Conservation (phyloP, 768 basidiomycete species). For the Pseudohyphozyma bogoriensis region DNA sequence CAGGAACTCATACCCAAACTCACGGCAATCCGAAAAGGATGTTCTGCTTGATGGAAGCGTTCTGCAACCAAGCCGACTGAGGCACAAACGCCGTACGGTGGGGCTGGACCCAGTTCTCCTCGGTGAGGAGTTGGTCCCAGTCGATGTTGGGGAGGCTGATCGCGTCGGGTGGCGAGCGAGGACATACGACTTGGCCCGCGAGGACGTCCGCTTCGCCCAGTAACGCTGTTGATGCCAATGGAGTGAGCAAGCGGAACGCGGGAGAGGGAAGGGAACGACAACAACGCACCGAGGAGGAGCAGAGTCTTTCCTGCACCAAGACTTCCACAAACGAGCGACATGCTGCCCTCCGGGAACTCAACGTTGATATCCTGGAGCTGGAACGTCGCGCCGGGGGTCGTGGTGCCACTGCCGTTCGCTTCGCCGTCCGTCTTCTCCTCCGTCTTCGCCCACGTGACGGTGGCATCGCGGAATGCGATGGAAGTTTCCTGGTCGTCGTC, state of each 20-base stretch:
- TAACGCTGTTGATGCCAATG: constrained; percentile 10
- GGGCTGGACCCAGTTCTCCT: constrained; percentile 22
- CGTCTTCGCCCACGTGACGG: constrained; percentile 33
- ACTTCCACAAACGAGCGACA: constrained; percentile 37
- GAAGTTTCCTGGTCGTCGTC: constrained; percentile 11
- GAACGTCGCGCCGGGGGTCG: constrained; percentile 17
- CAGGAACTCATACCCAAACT: constrained; percentile 37
- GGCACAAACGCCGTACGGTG: constrained; percentile 55
- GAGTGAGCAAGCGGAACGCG: background rate
- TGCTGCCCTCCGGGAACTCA: constrained; percentile 56
- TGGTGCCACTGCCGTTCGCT: background rate
- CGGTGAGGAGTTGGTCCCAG: constrained; percentile 20
- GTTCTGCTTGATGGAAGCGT: constrained; percentile 26
- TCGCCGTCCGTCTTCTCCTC: background rate
- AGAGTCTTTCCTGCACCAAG: constrained; percentile 26
- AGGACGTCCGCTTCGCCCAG: constrained; percentile 34
- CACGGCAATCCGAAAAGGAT: constrained; percentile 61
- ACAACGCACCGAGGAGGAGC: constrained; percentile 17
- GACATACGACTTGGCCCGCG: constrained; percentile 25
- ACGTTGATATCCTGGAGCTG: constrained; percentile 49
- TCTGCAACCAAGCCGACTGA: constrained; percentile 55
- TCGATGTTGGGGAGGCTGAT: constrained; percentile 32
- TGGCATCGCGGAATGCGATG: constrained; percentile 38
- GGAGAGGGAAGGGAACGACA: background rate
- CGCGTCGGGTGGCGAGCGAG: constrained; percentile 22